Evolutionary conservation across 352 stramenopile genomes (phyloP).

Genomic region (Phytophthora fragariaefolia): DNA sequence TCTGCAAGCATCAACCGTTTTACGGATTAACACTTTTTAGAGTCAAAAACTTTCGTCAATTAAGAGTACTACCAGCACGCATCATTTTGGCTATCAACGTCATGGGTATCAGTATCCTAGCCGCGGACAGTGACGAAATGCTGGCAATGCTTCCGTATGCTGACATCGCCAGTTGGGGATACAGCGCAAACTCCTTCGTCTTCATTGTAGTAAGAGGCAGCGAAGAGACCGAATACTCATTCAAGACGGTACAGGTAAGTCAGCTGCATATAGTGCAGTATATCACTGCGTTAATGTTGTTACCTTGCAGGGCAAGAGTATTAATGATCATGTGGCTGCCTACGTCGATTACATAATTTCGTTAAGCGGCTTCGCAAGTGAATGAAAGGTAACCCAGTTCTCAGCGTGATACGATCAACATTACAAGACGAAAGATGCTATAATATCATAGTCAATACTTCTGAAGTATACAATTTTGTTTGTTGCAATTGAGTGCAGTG

Average conservation of each 20-base stretch:
- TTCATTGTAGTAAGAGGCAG: conserved; percentile 53
- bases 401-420: too few relatives aligned
- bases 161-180: conserved; percentile 81
- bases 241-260: conserved; percentile 55
- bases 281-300: too few relatives aligned
- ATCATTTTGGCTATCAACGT: conserved; percentile 71
- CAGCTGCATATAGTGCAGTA: neutral
- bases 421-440: too few relatives aligned
- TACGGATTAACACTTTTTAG: conserved; percentile 81
- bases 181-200: conserved; percentile 82
- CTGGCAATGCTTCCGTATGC: conserved; percentile 70
- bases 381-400: conserved; percentile 13
- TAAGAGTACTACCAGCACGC: conserved; percentile 48
- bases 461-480: too few relatives aligned
- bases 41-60: conserved; percentile 56
- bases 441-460: too few relatives aligned
- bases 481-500: too few relatives aligned
- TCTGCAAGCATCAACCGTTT: conserved; percentile 65
- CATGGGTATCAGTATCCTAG: conserved; percentile 70
- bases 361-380: conserved; percentile 19
- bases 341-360: conserved; percentile 66
- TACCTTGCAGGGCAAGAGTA: conserved; percentile 57
- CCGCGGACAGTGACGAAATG: conserved; percentile 61
- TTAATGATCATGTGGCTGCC: conserved; percentile 59
- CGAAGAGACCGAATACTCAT: conserved; percentile 55